Base-by-base conservation (phyloP, 306 rosid species). In the Lablab purpureus region DNA sequence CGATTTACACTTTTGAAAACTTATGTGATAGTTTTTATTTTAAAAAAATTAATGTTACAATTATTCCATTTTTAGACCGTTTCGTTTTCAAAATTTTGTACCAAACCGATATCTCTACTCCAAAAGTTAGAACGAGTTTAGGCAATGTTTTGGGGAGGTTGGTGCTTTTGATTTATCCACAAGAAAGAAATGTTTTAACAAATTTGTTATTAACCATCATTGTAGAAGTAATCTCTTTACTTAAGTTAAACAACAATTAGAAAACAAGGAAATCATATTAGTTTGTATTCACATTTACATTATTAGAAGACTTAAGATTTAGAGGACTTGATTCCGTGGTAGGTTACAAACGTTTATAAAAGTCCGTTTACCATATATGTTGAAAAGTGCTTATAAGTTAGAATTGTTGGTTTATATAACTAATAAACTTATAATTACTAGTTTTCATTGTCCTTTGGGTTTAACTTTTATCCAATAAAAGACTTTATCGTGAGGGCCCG, bases 391-490 rank as follows among this genome's bases (percentile, higher is more conserved):
- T 28, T 11, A 77, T 28, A 47, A 47, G 1, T 15, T 23, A 25
- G n/a, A 69, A 80, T 72, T 25, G 22, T 72, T 25, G 22, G 73
- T 60, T 65, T 74, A 21, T 34, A 5, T 32, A 65, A 51, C 68
- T 8, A 40, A 56, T 4, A 43, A 60, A 27, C 14, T 32, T 17
- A 9, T 34, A n/a, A 64, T 51, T 51, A 45, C 2, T 17, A 2
- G 5, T 10, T 52, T 4, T 25, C 4, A 5, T 37, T 63, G 67
- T 52, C 25, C 43, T 65, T 73, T 65, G 10, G 40, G 30, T 52
- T 52, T 52, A 73, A 30, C 43, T 52, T 52, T 65, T 37, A 4
- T 73, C 74, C 47, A 64, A 64, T 64, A 73, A 4, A 64, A 75
- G 74, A 63, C n/a, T 73, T 41, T 73, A 0, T 27, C 4, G 1